Evolutionary conservation across 2,329 filamentous ascomycete species (phyloP), one percentile per base, ranked within the genome.

Genomic region (Sporothrix brunneoviolacea): DNA sequence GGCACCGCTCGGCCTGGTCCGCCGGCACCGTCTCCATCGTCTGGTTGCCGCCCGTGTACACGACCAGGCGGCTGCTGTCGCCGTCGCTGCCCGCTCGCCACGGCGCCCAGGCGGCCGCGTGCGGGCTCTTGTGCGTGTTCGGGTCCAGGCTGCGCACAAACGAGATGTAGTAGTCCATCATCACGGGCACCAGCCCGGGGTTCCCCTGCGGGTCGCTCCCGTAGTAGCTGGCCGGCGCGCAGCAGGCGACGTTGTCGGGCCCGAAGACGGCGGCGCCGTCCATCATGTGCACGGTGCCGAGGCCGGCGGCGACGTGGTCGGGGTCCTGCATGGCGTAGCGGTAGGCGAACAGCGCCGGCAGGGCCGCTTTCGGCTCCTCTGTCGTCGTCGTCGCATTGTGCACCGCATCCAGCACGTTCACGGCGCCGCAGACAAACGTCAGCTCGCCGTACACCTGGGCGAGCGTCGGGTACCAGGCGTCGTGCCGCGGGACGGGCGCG

Each of bases 91-190:
- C 37, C n/a, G 39, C 38, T 7, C 38, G 21, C 68, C 72, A 76
- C 1, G 55, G 42, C 39, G 60, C 61, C 75, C 74, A 77, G 4
- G 45, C 57, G 3, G 72, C 72, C 3, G 70, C 62, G 1, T 58
- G 64, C 0, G 51, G 24, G 18, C 60, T 55, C 45, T 64, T 60
- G 38, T 67, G 53, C 8, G 55, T 36, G 49, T 75, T 76, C 1
- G 75, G 75, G 52, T 77, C 64, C 30, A 74, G 60, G 10, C 60
- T 58, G 21, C 65, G 62, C 18, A 75, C 70, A 55, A 79, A 79
- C 16, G 71, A 73, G 39, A 75, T 64, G 61, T 68, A 76, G 58
- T 78, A 78, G 42, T 64, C 63, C 70, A 75, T 75, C 16, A 75
- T 64, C 12, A 76, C 53, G 6, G 69, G 67, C 3, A 77, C 68